These are phyloP conservation scores for Oxalis stricta DNA, from an alignment of 441 rosid genomes.

Conservation along the genomic window DNA sequence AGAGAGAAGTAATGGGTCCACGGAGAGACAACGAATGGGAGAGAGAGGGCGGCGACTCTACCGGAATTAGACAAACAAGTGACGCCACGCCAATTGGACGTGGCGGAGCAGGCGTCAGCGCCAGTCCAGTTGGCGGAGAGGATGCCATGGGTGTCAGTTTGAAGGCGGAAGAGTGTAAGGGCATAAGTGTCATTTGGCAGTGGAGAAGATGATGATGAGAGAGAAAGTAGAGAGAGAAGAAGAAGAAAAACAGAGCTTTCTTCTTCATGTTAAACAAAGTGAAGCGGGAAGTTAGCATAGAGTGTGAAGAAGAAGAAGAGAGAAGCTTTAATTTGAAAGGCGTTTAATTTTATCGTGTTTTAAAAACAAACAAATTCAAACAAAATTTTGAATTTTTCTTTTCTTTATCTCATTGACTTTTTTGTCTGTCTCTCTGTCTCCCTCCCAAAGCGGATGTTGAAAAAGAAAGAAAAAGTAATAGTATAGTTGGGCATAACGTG, in stretches of 20 bases:
- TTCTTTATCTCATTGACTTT: no score
- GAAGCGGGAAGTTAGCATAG: no score
- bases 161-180: slow-evolving; percentile 76
- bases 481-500: no score
- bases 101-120: slow-evolving; percentile 38
- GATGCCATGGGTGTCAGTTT: slow-evolving; percentile 66
- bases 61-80: slow-evolving; percentile 44
- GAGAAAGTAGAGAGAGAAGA: slow-evolving; percentile 9
- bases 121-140: slow-evolving; percentile 86
- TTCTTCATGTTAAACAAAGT: no score
- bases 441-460: no score
- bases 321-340: no score
- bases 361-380: no score
- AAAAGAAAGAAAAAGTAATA: no score
- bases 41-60: slow-evolving; percentile 49
- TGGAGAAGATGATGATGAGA: slow-evolving; percentile 6
- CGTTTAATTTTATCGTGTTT: no score
- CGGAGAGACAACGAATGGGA: slow-evolving; percentile 64
- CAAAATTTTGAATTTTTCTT: no score
- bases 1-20: slow-evolving; percentile 53
- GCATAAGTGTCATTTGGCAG: slow-evolving; percentile 50
- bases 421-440: no score
- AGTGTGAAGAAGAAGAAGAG: no score
- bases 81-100: slow-evolving; percentile 83
- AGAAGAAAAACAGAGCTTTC: slow-evolving; percentile 12